These are phyloP conservation scores for Phaeosphaeriaceae sp. DNA, from an alignment of 2,329 filamentous ascomycete species.

Conservation along the genomic window DNA sequence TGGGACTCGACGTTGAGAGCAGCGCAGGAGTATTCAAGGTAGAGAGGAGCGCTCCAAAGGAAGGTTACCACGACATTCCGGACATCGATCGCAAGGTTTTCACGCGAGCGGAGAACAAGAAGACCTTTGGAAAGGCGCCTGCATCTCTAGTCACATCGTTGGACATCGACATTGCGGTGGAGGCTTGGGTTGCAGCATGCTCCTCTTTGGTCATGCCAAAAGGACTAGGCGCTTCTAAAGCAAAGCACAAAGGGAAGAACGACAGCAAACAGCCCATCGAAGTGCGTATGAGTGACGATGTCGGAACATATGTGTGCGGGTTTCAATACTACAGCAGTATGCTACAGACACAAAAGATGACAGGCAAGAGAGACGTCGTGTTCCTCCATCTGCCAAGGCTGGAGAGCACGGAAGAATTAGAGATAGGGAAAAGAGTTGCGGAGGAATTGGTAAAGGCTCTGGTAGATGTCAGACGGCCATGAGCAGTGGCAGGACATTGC, in stretches of 20 bases:
- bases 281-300: slow-evolving; percentile 48
- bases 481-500: neutral
- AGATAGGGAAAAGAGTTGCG: slow-evolving; percentile 38
- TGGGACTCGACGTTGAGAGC: slow-evolving; percentile 75
- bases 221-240: neutral
- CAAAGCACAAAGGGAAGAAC: slow-evolving; percentile 3
- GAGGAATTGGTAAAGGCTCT: slow-evolving; percentile 45
- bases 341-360: slow-evolving; percentile 28
- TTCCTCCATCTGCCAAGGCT: slow-evolving; percentile 53
- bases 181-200: slow-evolving; percentile 20
- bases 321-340: slow-evolving; percentile 54
- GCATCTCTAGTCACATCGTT: slow-evolving; percentile 30
- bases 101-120: slow-evolving; percentile 36
- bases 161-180: slow-evolving; percentile 25
- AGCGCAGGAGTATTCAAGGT: slow-evolving; percentile 67
- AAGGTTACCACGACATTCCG: slow-evolving; percentile 69
- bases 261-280: slow-evolving; percentile 26
- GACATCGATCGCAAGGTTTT: slow-evolving; percentile 69
- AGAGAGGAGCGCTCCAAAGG: slow-evolving; percentile 73
- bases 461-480: slow-evolving; percentile 29
- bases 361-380: slow-evolving; percentile 34
- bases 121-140: slow-evolving; percentile 27
- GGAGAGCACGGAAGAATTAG: slow-evolving; percentile 40
- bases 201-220: slow-evolving; percentile 9
- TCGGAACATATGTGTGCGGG: slow-evolving; percentile 54